Evolutionary conservation across 441 rosid genomes (phyloP), one percentile per base, ranked within the genome.

Genomic region (Populus hybrid): DNA sequence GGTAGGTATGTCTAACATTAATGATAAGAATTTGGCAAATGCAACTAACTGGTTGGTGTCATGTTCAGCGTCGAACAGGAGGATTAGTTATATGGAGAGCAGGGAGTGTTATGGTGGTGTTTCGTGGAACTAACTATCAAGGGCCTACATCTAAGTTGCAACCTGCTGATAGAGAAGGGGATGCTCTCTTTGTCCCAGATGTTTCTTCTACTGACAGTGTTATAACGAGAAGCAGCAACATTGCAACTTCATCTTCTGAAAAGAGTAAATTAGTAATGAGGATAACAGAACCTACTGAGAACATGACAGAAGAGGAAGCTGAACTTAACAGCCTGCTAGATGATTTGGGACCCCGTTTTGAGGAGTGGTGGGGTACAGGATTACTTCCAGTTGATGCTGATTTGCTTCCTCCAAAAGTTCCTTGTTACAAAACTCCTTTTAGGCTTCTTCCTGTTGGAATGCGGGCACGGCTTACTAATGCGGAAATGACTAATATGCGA

Each of bases 311-410:
- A 81, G 98, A 91, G 85, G 99, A 97, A 86, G 87, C 81, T 74
- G 98, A 97, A 80, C 92, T 77, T 83, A 88, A 91, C 80, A 78
- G 75, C 70, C 80, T 97, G 72, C 79, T 97, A 77, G 99, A 97
- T 82, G 90, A 91, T 77, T 87, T 97, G 77, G 99, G 99, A 45
- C 93, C 97, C 76, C 95, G 97, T 69, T 97, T 93, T 74, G 91
- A 90, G 33, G 99, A 90, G 84, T 94, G 96, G 94, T 97, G 99
- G 99, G 99, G 99, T 68, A 97, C 97, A 10, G 98, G 99, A 74
- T 83, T 97, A 35, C 92, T 94, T 74, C 99, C 98, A 2, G 97
- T 97, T 72, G 92, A 97, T 87, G 98, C 98, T 29, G 98, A 94
- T 88, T 85, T 90, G 66, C 97, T 97, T 83, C 97, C 98, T 83